Evolutionary conservation across 805 yeast genomes (phyloP), one percentile per base, ranked within the genome.

Genomic region (Hanseniaspora vineae): DNA sequence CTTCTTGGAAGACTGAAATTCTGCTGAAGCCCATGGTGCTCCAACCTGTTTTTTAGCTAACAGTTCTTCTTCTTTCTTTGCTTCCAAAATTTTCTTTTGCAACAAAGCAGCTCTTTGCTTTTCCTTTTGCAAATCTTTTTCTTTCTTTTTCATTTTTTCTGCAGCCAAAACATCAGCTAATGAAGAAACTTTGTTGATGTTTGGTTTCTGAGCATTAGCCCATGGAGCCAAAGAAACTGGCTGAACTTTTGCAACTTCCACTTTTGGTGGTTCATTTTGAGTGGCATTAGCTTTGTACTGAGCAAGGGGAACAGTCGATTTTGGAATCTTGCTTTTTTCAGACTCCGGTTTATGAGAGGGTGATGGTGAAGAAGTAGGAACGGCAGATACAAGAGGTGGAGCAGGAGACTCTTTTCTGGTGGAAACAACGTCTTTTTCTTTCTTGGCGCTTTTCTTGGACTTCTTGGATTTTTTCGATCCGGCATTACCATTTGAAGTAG

Each of bases 131-230:
- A 40, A 6, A 20, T 40, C 32, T 23, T 40, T 40, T 40, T 40
- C 43, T 15, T 40, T 40, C 12, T 40, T 23, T 15, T 23, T 19
- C 31, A 19, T 6, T 31, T 18, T 40, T 40, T 40, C 43, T 10
- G 15, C 20, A 19, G 31, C 43, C 40, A 37, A 37, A 15, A 37
- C 40, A 37, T 37, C 40, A 15, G 40, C 17, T 17, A 37, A 37
- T 11, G 40, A 37, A 9, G 17, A 18, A 5, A 37, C 19, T 37
- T 37, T 37, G 40, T 15, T 37, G 19, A 10, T 17, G 17, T 14
- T 15, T 4, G 37, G 45, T 11, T 44, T 29, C 10, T 44, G 18
- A 4, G 47, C 47, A 18, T 48, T 45, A 12, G 43, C 43, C 43
- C 43, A 40, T 6, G 43, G 43, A 19, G 43, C 43, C 13, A 40